Evolutionary conservation across 2,329 filamentous ascomycete species (phyloP).

Genomic region (Acrodontium crateriforme): DNA sequence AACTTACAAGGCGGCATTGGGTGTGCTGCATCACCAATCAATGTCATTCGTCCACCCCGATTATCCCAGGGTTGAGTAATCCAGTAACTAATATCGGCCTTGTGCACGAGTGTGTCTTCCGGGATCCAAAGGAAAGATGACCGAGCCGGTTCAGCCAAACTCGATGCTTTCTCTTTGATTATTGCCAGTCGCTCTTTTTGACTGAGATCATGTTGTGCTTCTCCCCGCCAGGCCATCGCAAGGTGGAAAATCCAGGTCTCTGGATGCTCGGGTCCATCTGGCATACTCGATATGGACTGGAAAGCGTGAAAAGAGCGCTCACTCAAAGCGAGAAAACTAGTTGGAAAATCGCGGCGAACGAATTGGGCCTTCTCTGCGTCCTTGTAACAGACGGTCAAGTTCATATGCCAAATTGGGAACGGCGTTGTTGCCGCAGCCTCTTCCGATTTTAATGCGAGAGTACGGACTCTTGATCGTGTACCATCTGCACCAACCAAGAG

Average conservation of each 20-base stretch:
- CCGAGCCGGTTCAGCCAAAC: conserved; percentile 3
- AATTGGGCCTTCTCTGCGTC: conserved; percentile 4
- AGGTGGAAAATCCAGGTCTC: conserved; percentile 4
- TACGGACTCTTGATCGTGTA: conserved; percentile 2
- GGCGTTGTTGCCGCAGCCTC: conserved; percentile 1
- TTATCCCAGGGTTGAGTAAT: conserved; percentile 3
- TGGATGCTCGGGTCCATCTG: conserved; percentile 3
- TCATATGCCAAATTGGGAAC: conserved; percentile 4
- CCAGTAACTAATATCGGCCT: conserved; percentile 4
- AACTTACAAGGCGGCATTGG: no score
- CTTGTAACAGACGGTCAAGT: conserved; percentile 4
- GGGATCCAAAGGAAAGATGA: conserved; percentile 4
- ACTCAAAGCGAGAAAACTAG: conserved; percentile 3
- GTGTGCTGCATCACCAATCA: background rate
- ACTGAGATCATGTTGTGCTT: conserved; percentile 2
- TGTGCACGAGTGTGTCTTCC: conserved; percentile 3
- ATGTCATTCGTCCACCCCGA: conserved; percentile 1
- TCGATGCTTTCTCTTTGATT: conserved; percentile 4
- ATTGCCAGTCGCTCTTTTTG: conserved; percentile 4
- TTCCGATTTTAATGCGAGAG: conserved; percentile 1
- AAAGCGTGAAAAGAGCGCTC: conserved; percentile 5
- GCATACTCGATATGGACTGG: conserved; percentile 5
- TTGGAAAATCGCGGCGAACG: conserved; percentile 3
- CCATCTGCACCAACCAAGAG: conserved; percentile 1
- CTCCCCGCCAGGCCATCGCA: conserved; percentile 3